Percentiles rank a stretch among this genome's conserved stretches.
Conservation (phyloP, 805 yeast species). For the Candida ficus region DNA sequence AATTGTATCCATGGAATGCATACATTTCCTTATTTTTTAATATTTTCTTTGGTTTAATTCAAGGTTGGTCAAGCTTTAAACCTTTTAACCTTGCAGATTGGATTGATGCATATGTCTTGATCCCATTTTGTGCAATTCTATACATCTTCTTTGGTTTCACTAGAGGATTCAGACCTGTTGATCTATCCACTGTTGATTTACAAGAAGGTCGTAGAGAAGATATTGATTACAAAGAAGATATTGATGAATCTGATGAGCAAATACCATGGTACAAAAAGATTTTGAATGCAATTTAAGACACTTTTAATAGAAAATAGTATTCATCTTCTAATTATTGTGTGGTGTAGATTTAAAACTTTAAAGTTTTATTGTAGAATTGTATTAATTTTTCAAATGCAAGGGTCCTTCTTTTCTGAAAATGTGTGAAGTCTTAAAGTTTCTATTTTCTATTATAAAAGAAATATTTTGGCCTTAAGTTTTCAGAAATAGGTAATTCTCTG, state of each 20-base stretch:
- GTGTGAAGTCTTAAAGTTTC: too few species aligned
- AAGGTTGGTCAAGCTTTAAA: conserved; percentile 46
- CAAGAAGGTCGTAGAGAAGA: conserved; percentile 46
- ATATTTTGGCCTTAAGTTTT: too few species aligned
- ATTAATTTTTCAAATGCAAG: too few species aligned
- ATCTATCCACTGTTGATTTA: conserved; percentile 40
- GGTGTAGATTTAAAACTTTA: too few species aligned
- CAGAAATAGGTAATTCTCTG: too few species aligned
- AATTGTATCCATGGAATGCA: conserved; percentile 38
- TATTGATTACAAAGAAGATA: conserved; percentile 14
- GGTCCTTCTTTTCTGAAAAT: too few species aligned
- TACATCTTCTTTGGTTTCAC: conserved; percentile 35
- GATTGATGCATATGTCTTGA: conserved; percentile 57
- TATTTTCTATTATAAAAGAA: too few species aligned
- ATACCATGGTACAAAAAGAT: conserved; percentile 12
- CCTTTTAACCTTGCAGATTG: conserved; percentile 45
- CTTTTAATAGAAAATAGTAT: too few species aligned
- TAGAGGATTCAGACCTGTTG: conserved; percentile 37
- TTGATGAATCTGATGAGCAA: not conserved
- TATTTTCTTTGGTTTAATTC: conserved; percentile 38
- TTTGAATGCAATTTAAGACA: conserved; percentile 7
- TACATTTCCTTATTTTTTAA: conserved; percentile 34
- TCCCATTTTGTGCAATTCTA: conserved; percentile 50
- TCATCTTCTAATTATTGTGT: too few species aligned
- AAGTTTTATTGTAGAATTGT: too few species aligned